These are phyloP conservation scores for Corylus avellana DNA, from an alignment of 306 rosid genomes.

Conservation along the genomic window DNA sequence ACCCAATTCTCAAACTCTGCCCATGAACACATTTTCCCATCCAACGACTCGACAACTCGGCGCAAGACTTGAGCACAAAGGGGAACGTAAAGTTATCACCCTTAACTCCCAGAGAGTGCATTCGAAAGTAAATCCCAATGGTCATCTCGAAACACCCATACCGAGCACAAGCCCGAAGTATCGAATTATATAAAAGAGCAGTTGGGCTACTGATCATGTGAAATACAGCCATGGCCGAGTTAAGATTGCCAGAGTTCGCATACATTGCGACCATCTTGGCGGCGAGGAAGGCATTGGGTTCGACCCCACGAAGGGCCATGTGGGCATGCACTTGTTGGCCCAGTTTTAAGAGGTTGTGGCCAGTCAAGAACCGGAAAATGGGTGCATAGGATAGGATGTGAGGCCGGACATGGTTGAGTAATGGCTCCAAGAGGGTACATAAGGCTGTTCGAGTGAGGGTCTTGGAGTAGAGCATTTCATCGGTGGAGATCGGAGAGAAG, in stretches of 20 bases:
- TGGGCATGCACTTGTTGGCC: conserved; percentile 19
- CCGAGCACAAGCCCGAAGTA: conserved; percentile 11
- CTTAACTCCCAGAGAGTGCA: conserved; percentile 8
- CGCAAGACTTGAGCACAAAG: conserved; percentile 6
- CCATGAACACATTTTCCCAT: conserved; percentile 16
- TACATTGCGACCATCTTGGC: conserved; percentile 23
- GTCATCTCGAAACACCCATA: neutral
- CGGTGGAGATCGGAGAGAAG: no score
- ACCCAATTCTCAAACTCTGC: conserved; percentile 13
- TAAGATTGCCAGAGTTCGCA: conserved; percentile 10
- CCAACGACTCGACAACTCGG: conserved; percentile 7
- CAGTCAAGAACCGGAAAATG: conserved; percentile 14
- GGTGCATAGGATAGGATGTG: conserved; percentile 4
- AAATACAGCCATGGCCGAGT: conserved; percentile 13
- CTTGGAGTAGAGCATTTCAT: neutral
- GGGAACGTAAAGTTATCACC: conserved; percentile 18
- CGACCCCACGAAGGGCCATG: conserved; percentile 4
- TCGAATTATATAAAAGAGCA: neutral
- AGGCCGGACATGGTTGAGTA: conserved; percentile 6
- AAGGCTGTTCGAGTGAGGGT: neutral
- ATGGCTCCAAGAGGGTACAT: neutral
- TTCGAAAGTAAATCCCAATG: conserved; percentile 1
- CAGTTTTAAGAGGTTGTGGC: conserved; percentile 2
- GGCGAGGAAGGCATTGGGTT: conserved; percentile 5
- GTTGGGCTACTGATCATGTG: neutral